Base-by-base conservation (phyloP, 73 alveolate genomes). In the Paraurostyla sp. region DNA sequence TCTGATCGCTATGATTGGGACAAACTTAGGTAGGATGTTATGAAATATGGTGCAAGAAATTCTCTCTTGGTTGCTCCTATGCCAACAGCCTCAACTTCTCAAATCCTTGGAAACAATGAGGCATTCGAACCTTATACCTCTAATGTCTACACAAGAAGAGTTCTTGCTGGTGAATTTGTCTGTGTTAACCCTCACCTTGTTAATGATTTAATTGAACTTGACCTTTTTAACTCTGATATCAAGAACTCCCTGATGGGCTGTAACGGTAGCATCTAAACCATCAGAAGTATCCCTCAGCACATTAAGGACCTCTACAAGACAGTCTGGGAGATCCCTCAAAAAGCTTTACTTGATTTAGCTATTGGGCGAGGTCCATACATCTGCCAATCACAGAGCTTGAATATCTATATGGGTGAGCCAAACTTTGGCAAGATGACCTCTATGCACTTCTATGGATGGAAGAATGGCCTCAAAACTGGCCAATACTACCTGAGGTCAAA, bases 11-110 rank as follows among this genome's bases (percentile, higher is more conserved):
- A 90, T 75, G 94, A 94, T 58, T 94, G 98, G 98, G 91, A 88
- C 18, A 58, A 38, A 35, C 88, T 94, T n/a, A 93, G 89, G 88
- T 23, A 75, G 49, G 93, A 92, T 68, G 95, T 96, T 41, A 82
- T 84, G 20, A 50, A 76, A 52, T 59, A 57, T 56, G 99, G 99
- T 36, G 93, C 96, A 73, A 90, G 99, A 58, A 96, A 96, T 85
- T 96, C 99, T 13, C 92, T 96, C 33, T 88, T 96, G 41, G 57
- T 96, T 43, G 98, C 99, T 33, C 99, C 99, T 25, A 96, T 96
- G 99, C 99, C 99, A 22, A 96, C 99, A 16, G 99, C 99, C 43
- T 80, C 96, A 56, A 96, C 99, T 4, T 90, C 97, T 16, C 92
- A 96, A 80, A 96, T 96, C 83, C 75, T 96, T 38, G 97, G 97